Evolutionary conservation across 1,284 basidiomycete genomes (phyloP), one percentile per base, ranked within the genome.

Genomic region (Puccinia novopanici): DNA sequence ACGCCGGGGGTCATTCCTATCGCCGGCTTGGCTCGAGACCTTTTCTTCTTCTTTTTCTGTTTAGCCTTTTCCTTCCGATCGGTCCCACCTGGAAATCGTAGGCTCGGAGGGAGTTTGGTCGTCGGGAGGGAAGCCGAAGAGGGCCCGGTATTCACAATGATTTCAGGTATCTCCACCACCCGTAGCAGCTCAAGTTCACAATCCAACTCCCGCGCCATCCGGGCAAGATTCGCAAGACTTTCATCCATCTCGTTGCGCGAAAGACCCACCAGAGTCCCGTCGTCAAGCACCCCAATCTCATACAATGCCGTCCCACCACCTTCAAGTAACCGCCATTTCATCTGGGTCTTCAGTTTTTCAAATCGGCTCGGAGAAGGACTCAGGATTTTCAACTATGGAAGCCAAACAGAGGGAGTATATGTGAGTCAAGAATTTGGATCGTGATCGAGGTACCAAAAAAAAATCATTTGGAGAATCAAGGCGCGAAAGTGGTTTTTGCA

Each of bases 271-370:
- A 84, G 77, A 0, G 84, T 83, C 19, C 85, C 85, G 55, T 86
- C 85, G 81, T 86, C 85, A 10, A 85, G 81, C 0, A 85, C 84
- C 70, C 85, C 85, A 50, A 86, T 82, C 77, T 86, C 85, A 78
- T 86, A 86, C 22, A 85, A 80, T 50, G 84, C 84, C 1, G 82
- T 67, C 19, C 85, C 85, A 5, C 82, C 84, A 3, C 85, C 85
- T 81, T 86, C 84, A 27, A 83, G 82, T 13, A 86, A 82, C n/a
- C 85, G 82, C 85, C 84, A 86, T 50, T 84, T 84, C 67, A 86
- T 82, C 81, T 86, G 85, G 0, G 85, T 86, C 67, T 84, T 84
- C 55, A 86, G 83, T 24, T 84, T 83, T 71, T 85, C 83, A 75
- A 85, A 85, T 30, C 85, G 84, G 55, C 83, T 82, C 8, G 82